A percentile compares a stretch with the other conserved stretches of the same genome.
phyloP scores from a whole-genome alignment of 2,329 filamentous ascomycete species.

The Periconia digitata region DNA sequence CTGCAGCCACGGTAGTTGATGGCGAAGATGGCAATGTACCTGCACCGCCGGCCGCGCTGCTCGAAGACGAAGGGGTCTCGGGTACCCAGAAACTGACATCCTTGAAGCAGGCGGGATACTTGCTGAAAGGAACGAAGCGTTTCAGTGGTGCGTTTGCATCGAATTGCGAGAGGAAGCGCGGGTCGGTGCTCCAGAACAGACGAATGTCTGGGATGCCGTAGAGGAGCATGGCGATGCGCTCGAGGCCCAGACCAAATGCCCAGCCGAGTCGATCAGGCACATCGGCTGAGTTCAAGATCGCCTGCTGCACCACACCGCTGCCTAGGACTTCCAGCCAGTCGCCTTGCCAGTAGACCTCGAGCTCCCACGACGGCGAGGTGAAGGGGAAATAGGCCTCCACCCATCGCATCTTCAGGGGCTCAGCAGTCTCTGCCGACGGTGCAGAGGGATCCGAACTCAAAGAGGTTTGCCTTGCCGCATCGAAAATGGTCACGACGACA shows the following conservation, averaged over 20 bases:
- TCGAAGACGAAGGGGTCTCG: constrained; percentile 12
- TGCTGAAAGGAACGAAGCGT: constrained; percentile 85
- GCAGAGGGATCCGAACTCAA: constrained; percentile 8
- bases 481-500: constrained; percentile 88
- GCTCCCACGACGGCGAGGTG: constrained; percentile 91
- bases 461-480: constrained; percentile 65
- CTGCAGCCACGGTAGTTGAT: constrained; percentile 23
- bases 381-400: constrained; percentile 98
- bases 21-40: constrained; percentile 8
- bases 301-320: constrained; percentile 86
- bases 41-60: constrained; percentile 28
- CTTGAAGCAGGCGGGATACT: constrained; percentile 84
- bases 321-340: constrained; percentile 96
- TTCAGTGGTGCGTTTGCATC: constrained; percentile 48
- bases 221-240: constrained; percentile 95
- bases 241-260: constrained; percentile 93
- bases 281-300: constrained; percentile 75
- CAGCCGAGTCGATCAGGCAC: constrained; percentile 78
- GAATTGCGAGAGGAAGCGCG: constrained; percentile 87
- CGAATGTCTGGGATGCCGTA: constrained; percentile 96
- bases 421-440: constrained; percentile 46
- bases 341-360: constrained; percentile 91
- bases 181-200: constrained; percentile 89
- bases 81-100: constrained; percentile 92
- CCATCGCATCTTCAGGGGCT: constrained; percentile 87